Percentiles rank a stretch among this genome's conserved stretches.
Conservation (phyloP, 495 filamentous ascomycete species). For the Tuber indicum region DNA sequence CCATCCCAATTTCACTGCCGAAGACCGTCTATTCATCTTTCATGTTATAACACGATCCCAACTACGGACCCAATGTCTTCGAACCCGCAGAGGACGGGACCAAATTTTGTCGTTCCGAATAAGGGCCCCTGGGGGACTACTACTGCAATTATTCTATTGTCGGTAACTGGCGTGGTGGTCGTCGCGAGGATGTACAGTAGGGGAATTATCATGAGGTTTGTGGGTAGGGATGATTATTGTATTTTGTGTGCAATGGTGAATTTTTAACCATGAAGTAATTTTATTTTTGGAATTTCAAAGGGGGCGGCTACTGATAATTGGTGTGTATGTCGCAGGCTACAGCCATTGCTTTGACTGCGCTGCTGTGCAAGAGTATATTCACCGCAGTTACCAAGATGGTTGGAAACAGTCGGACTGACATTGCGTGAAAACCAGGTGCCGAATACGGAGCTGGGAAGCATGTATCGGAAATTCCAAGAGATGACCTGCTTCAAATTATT, state of each 20-base stretch:
- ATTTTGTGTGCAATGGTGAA: slow-evolving; percentile 12
- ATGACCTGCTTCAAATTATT: slow-evolving; percentile 4
- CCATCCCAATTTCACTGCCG: not conserved
- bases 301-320: not conserved
- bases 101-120: not conserved
- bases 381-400: not conserved
- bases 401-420: not conserved
- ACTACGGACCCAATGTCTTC: not conserved
- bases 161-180: not conserved
- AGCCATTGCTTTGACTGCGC: not conserved
- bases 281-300: not conserved
- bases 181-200: slow-evolving; percentile 9
- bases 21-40: not conserved
- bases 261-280: not conserved
- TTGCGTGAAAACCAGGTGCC: not conserved
- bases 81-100: not conserved
- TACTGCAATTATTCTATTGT: not conserved
- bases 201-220: slow-evolving; percentile 2
- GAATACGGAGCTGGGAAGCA: slow-evolving; percentile 6
- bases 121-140: not conserved
- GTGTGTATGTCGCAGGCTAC: not conserved
- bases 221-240: slow-evolving; percentile 14
- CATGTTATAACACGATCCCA: not conserved
- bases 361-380: not conserved
- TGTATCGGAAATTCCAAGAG: not conserved